Evolutionary conservation across 352 stramenopile genomes (phyloP).

Genomic region (Hyaloperonospora brassicae): DNA sequence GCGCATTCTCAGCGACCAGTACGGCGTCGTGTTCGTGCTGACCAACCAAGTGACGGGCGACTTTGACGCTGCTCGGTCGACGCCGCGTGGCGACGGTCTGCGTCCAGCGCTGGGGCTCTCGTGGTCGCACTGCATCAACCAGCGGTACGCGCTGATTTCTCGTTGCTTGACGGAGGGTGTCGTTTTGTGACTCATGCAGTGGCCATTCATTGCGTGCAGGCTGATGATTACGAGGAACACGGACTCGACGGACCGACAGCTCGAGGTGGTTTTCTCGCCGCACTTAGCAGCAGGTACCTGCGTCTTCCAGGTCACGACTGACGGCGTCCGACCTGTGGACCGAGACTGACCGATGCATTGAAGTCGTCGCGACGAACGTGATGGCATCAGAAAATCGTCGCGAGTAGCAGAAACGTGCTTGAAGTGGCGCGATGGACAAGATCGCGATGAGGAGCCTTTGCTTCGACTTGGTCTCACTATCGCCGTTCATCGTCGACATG

Average conservation of each 20-base stretch:
- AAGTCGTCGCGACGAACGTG: background rate
- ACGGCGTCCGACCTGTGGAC: constrained; percentile 31
- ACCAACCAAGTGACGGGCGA: constrained; percentile 80
- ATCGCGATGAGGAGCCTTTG: constrained; percentile 2
- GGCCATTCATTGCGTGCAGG: constrained; percentile 16
- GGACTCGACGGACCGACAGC: constrained; percentile 22
- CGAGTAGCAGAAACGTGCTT: constrained; percentile 11
- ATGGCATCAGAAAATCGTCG: background rate
- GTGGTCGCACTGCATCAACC: constrained; percentile 82
- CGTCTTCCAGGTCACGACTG: constrained; percentile 51
- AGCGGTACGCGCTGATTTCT: constrained; percentile 35
- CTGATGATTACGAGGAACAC: constrained; percentile 41
- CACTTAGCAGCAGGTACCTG: constrained; percentile 30
- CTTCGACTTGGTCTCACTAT: too few species aligned
- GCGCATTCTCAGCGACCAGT: constrained; percentile 73
- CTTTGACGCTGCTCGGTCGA: constrained; percentile 26
- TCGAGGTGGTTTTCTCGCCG: constrained; percentile 57
- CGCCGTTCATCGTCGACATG: too few species aligned
- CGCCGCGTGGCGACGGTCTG: constrained; percentile 17
- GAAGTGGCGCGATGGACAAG: constrained; percentile 20
- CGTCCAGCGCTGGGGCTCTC: constrained; percentile 66
- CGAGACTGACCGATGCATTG: constrained; percentile 11
- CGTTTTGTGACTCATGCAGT: background rate
- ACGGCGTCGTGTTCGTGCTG: constrained; percentile 61
- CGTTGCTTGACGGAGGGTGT: constrained; percentile 1